Evolutionary conservation across 306 rosid species (phyloP).

Genomic region (Begonia fuchsioides): DNA sequence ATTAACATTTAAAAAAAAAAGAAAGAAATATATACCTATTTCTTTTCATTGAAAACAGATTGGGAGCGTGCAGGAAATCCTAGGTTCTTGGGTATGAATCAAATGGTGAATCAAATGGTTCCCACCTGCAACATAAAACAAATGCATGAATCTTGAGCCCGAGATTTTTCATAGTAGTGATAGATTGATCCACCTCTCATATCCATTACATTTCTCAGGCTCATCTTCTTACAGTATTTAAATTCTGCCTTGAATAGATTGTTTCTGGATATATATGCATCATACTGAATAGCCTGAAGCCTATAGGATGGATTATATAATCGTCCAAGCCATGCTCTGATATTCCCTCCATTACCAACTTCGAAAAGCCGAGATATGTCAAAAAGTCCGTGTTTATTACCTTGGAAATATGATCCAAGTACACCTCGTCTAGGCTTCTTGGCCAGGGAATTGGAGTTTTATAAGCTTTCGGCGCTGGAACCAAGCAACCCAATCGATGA

Average conservation of each 20-base stretch:
- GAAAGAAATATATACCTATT: slow-evolving; percentile 50
- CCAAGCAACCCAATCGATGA: slow-evolving; percentile 57
- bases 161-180: no score
- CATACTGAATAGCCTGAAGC: slow-evolving; percentile 70
- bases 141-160: background rate
- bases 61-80: slow-evolving; percentile 78
- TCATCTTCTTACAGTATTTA: slow-evolving; percentile 60
- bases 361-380: slow-evolving; percentile 52
- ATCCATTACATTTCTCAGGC: slow-evolving; percentile 85
- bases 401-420: slow-evolving; percentile 77
- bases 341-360: slow-evolving; percentile 49
- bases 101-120: slow-evolving; percentile 85
- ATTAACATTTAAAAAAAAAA: background rate
- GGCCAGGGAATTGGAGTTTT: slow-evolving; percentile 84
- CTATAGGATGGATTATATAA: slow-evolving; percentile 70
- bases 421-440: slow-evolving; percentile 86
- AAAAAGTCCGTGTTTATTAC: slow-evolving; percentile 17
- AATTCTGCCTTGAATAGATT: slow-evolving; percentile 85
- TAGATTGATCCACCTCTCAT: slow-evolving; percentile 65
- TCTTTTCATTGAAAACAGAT: slow-evolving; percentile 60
- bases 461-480: slow-evolving; percentile 75
- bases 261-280: slow-evolving; percentile 66
- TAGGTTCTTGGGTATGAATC: slow-evolving; percentile 97
- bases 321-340: slow-evolving; percentile 68
- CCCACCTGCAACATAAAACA: slow-evolving; percentile 50